Conservation (phyloP, 2,329 filamentous ascomycete species). For the Ramularia endophylla region DNA sequence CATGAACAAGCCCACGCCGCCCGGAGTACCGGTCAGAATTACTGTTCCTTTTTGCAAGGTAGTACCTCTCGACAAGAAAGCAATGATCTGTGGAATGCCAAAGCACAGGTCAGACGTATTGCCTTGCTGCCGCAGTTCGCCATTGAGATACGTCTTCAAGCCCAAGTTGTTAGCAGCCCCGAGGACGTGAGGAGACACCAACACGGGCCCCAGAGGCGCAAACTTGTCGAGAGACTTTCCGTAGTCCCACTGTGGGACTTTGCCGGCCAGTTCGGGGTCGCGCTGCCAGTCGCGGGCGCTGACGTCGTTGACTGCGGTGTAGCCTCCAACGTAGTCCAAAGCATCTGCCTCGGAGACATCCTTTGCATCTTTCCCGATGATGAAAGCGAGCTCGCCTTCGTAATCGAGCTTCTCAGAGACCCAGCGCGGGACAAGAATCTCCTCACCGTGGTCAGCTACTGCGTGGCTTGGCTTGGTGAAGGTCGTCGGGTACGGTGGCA, state of each 20-base stretch:
- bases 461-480: slow-evolving; percentile 68
- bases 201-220: slow-evolving; percentile 47
- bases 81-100: too few species aligned
- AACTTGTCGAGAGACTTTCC: slow-evolving; percentile 48
- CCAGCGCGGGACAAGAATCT: slow-evolving; percentile 58
- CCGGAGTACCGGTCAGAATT: too few species aligned
- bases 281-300: slow-evolving; percentile 62
- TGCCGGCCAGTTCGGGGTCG: too few species aligned
- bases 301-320: slow-evolving; percentile 69
- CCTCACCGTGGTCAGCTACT: slow-evolving; percentile 57
- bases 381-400: slow-evolving; percentile 68
- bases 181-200: too few species aligned
- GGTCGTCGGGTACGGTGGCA: slow-evolving; percentile 64
- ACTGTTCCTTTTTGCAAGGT: too few species aligned
- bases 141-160: too few species aligned
- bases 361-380: slow-evolving; percentile 62
- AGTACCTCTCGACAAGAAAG: too few species aligned
- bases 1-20: too few species aligned
- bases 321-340: slow-evolving; percentile 65
- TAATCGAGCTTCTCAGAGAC: slow-evolving; percentile 68
- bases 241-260: too few species aligned
- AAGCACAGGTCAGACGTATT: too few species aligned
- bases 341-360: slow-evolving; percentile 60
- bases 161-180: too few species aligned
- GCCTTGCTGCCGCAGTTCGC: too few species aligned